Conservation (phyloP, 2,329 filamentous ascomycete genomes). For the Annulohypoxylon truncatum region DNA sequence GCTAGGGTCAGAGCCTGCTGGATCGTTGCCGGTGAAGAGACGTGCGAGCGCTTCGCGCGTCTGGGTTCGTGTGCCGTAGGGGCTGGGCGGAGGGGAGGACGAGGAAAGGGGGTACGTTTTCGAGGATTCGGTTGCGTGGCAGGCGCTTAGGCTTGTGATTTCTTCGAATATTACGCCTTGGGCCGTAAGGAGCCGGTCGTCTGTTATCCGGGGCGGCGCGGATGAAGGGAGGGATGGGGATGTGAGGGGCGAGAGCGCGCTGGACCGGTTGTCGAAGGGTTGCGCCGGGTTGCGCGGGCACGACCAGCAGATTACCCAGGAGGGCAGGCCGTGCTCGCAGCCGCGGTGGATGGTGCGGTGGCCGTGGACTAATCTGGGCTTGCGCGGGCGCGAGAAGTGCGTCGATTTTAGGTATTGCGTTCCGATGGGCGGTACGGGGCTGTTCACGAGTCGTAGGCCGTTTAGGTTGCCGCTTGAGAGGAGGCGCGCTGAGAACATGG, state of each 20-base stretch:
- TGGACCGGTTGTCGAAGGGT: slow-evolving; percentile 2
- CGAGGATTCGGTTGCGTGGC: slow-evolving; percentile 19
- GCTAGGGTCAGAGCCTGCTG: background rate
- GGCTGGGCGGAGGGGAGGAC: background rate
- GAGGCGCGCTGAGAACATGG: slow-evolving; percentile 15
- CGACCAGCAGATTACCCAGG: slow-evolving; percentile 30
- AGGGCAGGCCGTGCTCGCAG: slow-evolving; percentile 21
- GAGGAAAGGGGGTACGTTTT: slow-evolving; percentile 10
- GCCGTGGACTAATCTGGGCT: slow-evolving; percentile 4
- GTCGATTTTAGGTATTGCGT: slow-evolving; percentile 5
- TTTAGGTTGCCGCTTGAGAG: slow-evolving; percentile 19
- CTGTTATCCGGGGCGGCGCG: background rate
- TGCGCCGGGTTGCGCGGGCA: slow-evolving; percentile 25
- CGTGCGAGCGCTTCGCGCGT: slow-evolving; percentile 5
- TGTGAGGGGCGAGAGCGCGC: background rate
- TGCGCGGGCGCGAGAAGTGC: slow-evolving; percentile 21
- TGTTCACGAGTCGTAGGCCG: slow-evolving; percentile 22
- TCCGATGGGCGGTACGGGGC: slow-evolving; percentile 15
- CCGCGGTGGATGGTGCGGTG: slow-evolving; percentile 22
- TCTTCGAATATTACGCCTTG: slow-evolving; percentile 20
- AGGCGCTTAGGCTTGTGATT: slow-evolving; percentile 15
- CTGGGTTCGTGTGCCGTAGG: slow-evolving; percentile 13
- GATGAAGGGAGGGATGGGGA: background rate
- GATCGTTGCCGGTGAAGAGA: background rate
- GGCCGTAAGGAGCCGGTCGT: slow-evolving; percentile 1